A percentile compares a stretch with the other conserved stretches of the same genome.
Evolutionary conservation across 1,139 yeast genomes (phyloP).

Genomic region (Blastobotrys raffinosifermentans): DNA sequence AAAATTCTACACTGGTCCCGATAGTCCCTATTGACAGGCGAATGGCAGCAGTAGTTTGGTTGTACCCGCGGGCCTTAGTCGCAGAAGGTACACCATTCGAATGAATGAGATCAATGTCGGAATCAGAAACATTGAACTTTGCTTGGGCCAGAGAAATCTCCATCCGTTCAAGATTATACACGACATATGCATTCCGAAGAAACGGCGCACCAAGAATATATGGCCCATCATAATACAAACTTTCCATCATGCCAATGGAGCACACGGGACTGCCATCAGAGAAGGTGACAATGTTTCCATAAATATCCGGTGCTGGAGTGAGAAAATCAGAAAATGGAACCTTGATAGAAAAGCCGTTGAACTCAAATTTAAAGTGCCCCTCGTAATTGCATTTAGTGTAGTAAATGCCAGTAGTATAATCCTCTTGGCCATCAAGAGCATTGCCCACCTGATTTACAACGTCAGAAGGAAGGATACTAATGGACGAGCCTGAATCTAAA

Average conservation of each 20-base stretch:
- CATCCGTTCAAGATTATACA: conserved; percentile 47
- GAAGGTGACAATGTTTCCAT: conserved; percentile 14
- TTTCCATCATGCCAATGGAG: conserved; percentile 17
- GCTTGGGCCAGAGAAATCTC: conserved; percentile 39
- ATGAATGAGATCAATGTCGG: conserved; percentile 1
- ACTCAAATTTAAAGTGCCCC: conserved; percentile 22
- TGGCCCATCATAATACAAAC: not conserved
- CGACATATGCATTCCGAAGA: conserved; percentile 50
- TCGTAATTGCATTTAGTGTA: conserved; percentile 3
- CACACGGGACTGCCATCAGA: conserved; percentile 21
- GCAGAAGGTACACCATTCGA: not conserved
- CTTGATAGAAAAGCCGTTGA: conserved; percentile 27
- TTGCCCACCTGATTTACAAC: conserved; percentile 18
- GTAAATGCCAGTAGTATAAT: not conserved
- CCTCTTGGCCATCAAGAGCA: conserved; percentile 21
- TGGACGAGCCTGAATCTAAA: conserved; percentile 35
- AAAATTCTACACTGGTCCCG: too few species aligned
- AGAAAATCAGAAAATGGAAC: conserved; percentile 24
- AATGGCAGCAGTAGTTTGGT: not conserved
- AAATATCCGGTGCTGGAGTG: conserved; percentile 13
- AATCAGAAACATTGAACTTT: conserved; percentile 3
- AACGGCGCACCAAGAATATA: conserved; percentile 48
- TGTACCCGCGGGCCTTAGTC: conserved; percentile 1
- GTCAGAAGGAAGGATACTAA: conserved; percentile 25
- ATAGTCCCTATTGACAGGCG: too few species aligned